These are phyloP conservation scores for Tetradesmus lagerheimii DNA, from an alignment of 139 green algal genomes.

Conservation along the genomic window DNA sequence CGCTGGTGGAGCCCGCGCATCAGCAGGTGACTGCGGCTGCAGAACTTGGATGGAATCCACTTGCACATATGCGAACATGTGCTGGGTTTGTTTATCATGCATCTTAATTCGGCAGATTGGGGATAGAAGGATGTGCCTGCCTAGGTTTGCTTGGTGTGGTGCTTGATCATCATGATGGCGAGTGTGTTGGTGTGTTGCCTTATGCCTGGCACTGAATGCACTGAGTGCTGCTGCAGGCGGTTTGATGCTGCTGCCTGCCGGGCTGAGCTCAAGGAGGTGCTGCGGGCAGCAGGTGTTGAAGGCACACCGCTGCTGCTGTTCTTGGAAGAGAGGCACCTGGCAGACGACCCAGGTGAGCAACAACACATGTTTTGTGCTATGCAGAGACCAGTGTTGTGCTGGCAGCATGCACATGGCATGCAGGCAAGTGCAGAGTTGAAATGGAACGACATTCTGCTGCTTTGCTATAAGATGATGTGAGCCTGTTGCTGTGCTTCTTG, in stretches of 20 bases:
- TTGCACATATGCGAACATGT: neutral
- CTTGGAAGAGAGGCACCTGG: slow-evolving; percentile 81
- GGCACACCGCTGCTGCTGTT: slow-evolving; percentile 71
- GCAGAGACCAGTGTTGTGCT: too few species aligned
- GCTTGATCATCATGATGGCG: neutral
- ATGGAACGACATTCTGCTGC: too few species aligned
- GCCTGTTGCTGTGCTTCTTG: too few species aligned
- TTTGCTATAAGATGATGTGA: too few species aligned
- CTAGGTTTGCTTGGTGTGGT: neutral
- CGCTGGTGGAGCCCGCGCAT: slow-evolving; percentile 72
- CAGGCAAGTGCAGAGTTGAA: too few species aligned
- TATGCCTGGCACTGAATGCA: neutral
- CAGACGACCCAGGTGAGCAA: slow-evolving; percentile 46
- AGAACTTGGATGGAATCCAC: too few species aligned
- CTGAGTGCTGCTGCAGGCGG: slow-evolving; percentile 37
- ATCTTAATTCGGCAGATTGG: too few species aligned
- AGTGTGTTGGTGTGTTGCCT: neutral
- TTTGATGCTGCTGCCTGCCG: slow-evolving; percentile 77
- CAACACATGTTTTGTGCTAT: too few species aligned
- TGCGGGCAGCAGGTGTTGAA: slow-evolving; percentile 69
- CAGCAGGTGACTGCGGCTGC: slow-evolving; percentile 49
- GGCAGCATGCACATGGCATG: too few species aligned
- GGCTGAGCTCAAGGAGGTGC: slow-evolving; percentile 77
- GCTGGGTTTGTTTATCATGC: neutral
- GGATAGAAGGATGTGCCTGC: neutral